phyloP scores from a whole-genome alignment of 208 protist species.

The Crithidia acanthocephali region DNA sequence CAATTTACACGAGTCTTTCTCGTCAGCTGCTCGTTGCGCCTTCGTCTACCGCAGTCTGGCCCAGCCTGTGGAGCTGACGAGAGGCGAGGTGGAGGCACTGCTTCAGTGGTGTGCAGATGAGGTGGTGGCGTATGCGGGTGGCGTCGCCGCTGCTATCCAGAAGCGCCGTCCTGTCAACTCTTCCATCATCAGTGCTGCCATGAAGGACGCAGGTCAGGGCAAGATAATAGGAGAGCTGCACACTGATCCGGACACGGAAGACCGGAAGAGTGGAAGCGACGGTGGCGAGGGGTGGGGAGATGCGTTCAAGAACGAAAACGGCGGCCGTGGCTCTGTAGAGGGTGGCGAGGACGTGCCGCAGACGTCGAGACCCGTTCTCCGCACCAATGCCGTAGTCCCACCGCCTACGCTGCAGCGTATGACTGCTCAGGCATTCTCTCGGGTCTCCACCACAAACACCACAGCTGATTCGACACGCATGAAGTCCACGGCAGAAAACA shows the following conservation, averaged over 20 bases:
- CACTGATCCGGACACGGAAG: too few species aligned
- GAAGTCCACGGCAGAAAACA: too few species aligned
- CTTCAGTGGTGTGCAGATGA: conserved; percentile 39
- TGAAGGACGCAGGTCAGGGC: too few species aligned
- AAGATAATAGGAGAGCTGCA: too few species aligned
- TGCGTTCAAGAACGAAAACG: neutral
- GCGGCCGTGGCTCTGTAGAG: neutral
- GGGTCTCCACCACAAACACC: too few species aligned
- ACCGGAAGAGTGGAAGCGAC: too few species aligned
- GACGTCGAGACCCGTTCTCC: neutral
- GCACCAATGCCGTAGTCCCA: neutral
- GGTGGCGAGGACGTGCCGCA: neutral
- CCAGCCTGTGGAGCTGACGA: conserved; percentile 24
- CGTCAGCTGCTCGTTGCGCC: neutral
- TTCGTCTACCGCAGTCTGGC: conserved; percentile 1
- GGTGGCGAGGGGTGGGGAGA: neutral
- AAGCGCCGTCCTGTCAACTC: neutral
- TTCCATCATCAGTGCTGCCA: too few species aligned
- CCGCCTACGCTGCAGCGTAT: conserved; percentile 9
- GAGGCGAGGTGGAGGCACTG: conserved; percentile 38
- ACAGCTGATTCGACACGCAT: too few species aligned
- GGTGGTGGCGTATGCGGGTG: conserved; percentile 3
- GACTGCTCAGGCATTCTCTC: neutral
- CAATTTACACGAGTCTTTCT: too few species aligned
- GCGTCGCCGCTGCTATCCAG: neutral